These are phyloP conservation scores for Truncatella angustata DNA, from an alignment of 2,329 filamentous ascomycete species.

Conservation along the genomic window DNA sequence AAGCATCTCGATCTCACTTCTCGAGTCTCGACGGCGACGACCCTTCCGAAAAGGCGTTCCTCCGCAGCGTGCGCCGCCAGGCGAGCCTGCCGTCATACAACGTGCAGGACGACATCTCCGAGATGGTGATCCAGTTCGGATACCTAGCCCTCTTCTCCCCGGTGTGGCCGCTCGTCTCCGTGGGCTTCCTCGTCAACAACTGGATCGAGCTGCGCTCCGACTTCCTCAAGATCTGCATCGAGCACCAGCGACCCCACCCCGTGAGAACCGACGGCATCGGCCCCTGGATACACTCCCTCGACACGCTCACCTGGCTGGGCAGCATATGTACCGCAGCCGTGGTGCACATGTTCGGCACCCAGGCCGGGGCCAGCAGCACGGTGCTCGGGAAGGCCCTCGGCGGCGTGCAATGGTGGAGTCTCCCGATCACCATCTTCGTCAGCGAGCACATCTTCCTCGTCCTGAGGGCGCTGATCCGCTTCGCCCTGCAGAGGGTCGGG, in stretches of 20 bases:
- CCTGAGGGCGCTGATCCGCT: constrained; percentile 44
- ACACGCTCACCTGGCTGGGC: constrained; percentile 69
- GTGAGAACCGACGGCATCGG: constrained; percentile 71
- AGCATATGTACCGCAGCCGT: constrained; percentile 71
- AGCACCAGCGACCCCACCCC: constrained; percentile 69
- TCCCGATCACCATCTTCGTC: constrained; percentile 70
- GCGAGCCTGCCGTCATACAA: constrained; percentile 68
- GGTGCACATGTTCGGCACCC: constrained; percentile 67
- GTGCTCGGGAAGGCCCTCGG: constrained; percentile 22
- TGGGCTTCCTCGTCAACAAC: constrained; percentile 74
- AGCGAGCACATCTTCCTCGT: constrained; percentile 71
- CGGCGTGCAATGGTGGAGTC: constrained; percentile 60
- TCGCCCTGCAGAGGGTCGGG: constrained; percentile 34
- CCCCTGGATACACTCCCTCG: constrained; percentile 67
- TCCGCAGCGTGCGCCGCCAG: constrained; percentile 63
- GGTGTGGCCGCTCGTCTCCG: constrained; percentile 71
- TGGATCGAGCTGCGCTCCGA: constrained; percentile 76
- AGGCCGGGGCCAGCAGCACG: constrained; percentile 44
- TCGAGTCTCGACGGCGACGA: constrained; percentile 53
- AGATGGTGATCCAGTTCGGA: constrained; percentile 73
- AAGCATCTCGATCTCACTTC: constrained; percentile 33
- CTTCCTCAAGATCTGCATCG: constrained; percentile 72
- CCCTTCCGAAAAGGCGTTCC: constrained; percentile 62
- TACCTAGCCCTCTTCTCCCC: constrained; percentile 72
- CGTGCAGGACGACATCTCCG: constrained; percentile 69